Evolutionary conservation across 139 green algal species (phyloP), one percentile per base, ranked within the genome.

Genomic region (Coelastrella sp.): DNA sequence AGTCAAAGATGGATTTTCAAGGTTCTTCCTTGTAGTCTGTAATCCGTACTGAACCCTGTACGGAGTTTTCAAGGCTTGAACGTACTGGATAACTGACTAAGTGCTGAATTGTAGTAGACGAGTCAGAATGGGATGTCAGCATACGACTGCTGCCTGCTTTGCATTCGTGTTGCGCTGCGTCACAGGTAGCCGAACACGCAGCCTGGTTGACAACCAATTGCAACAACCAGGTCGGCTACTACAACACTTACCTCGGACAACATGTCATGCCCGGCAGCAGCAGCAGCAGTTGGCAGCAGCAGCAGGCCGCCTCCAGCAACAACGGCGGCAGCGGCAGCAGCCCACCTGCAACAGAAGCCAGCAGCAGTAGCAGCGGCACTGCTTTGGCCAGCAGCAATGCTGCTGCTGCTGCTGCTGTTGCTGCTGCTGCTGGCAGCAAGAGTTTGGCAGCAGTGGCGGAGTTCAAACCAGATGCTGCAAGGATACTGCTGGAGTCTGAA

Each of bases 121-220:
- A n/a, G 35, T 49, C 35, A 49, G 35, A 49, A 49, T 49, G 35
- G 3, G 35, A 49, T 49, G 35, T 49, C 35, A 49, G 35, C 35
- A 49, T 49, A 49, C 35, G 35, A 49, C 35, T 49, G 35, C 35
- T 49, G 35, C 35, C 35, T 49, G 35, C 35, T 49, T 49, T 49
- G 35, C 1, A 49, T 3, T 3, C 3, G 35, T 49, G 35, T 49
- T 49, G 35, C 35, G 35, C 35, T 49, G 35, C 35, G 1, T 20
- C 63, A 24, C 25, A 56, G 25, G 94, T 96, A 56, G 57, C 84
- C 25, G 96, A 98, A 91, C 96, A 99, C 92, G 70, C 82, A 4
- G 84, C 24, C n/a, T 99, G 95, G 96, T 85, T 99, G 63, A 14
- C n/a, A 6, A 88, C 91, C 60, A 99, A 98, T 91, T 96, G 95